Percentiles rank a stretch among this genome's conserved stretches.
Evolutionary conservation across 108 stramenopile species (phyloP).

Genomic region (Cyclotella choctawhatcheeana): DNA sequence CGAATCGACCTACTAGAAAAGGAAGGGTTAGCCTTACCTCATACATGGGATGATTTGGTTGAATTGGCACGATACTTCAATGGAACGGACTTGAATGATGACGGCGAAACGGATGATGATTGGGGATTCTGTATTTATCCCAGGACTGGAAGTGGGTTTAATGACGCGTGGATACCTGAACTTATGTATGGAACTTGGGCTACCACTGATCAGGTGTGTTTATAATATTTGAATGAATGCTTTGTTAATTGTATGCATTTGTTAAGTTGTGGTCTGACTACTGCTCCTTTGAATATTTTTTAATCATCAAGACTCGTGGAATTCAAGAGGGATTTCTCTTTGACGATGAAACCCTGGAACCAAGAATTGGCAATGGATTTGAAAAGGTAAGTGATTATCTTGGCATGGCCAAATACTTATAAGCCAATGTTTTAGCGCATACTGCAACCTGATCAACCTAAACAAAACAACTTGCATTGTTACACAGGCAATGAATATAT

Average conservation of each 20-base stretch:
- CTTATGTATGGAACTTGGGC: slow-evolving; percentile 48
- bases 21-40: slow-evolving; percentile 32
- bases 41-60: slow-evolving; percentile 55
- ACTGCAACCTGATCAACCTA: too few relatives aligned
- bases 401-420: too few relatives aligned
- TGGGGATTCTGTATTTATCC: slow-evolving; percentile 50
- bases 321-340: slow-evolving; percentile 49
- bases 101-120: slow-evolving; percentile 33
- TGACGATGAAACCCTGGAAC: slow-evolving; percentile 35
- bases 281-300: too few relatives aligned
- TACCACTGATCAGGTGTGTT: slow-evolving; percentile 26
- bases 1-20: slow-evolving; percentile 44
- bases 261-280: too few relatives aligned
- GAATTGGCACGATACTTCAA: slow-evolving; percentile 38
- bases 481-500: slow-evolving; percentile 54
- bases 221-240: neutral
- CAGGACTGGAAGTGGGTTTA: slow-evolving; percentile 24
- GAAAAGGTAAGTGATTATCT: too few relatives aligned
- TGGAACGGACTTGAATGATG: slow-evolving; percentile 53
- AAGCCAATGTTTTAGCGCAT: too few relatives aligned
- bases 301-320: slow-evolving; percentile 15
- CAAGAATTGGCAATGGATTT: slow-evolving; percentile 40
- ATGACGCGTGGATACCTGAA: slow-evolving; percentile 45
- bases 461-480: too few relatives aligned
- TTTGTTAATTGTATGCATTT: too few relatives aligned